Evolutionary conservation across 495 filamentous ascomycete genomes (phyloP), one percentile per base, ranked within the genome.

Genomic region (Melanomma pulvis-pyrius): DNA sequence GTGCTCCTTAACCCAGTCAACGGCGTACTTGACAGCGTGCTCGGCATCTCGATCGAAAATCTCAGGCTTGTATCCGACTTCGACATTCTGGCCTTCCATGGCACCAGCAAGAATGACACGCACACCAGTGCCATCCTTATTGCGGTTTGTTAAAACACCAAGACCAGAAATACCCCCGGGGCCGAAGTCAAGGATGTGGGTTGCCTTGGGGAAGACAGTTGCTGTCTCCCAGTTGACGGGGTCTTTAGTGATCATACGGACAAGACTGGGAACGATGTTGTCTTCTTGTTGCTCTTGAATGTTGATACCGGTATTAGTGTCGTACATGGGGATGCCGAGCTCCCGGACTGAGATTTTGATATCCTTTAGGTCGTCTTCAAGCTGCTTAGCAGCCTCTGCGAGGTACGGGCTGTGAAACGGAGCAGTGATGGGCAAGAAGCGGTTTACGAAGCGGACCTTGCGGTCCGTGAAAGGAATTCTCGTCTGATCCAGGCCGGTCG

Each of bases 341-440:
- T 83, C 82, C 60, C 83, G 80, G 54, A 84, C 83, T 44, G 86
- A 81, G 29, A 97, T 91, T 8, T 83, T 75, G 25, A 99, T 78
- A 70, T 92, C 87, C 71, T 91, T 90, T 46, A 98, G 81, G 73
- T 99, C 96, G 62, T 96, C 89, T 41, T 89, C 82, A 59, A 97
- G 90, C 46, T 90, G 82, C 50, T 86, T 83, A 17, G 89, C 88
- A 1, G 96, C 92, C 46, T 90, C 85, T 47, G 84, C 82, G 44
- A 99, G 84, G 71, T 97, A 96, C 63, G 89, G 89, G 82, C 94
- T 98, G 79, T 99, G 96, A 81, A 99, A 99, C 7, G 96, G 96
- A 9, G 94, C 90, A 1, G 93, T 97, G 76, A 99, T 98, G 29
- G 96, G 96, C 57, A 99, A 80, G 81, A 99, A 99, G 65, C 94